Evolutionary conservation across 257 asterid genomes (phyloP).

Genomic region (Gynochthodes officinalis): DNA sequence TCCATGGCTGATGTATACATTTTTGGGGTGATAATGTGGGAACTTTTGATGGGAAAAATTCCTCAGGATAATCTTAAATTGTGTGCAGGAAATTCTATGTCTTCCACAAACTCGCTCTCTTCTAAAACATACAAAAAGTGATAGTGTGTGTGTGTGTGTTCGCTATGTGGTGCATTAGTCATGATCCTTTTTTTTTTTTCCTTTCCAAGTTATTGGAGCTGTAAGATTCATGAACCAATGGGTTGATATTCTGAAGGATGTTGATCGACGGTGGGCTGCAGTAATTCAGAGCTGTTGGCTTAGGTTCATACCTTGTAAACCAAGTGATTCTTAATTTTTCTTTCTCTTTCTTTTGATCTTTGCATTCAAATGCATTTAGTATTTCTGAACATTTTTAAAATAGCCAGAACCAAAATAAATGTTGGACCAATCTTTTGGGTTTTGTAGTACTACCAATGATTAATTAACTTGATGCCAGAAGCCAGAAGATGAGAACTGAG

Average conservation of each 20-base stretch:
- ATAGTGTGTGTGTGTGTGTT: no score
- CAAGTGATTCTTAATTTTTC: background rate
- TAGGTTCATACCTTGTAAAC: conserved; percentile 42
- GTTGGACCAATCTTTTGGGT: background rate
- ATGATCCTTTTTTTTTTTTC: conserved; percentile 5
- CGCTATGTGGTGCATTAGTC: conserved; percentile 4
- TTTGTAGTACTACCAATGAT: background rate
- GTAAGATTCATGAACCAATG: conserved; percentile 93
- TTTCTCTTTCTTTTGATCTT: no score
- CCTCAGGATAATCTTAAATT: conserved; percentile 88
- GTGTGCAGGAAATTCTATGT: conserved; percentile 68
- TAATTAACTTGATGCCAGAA: background rate
- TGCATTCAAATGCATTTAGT: background rate
- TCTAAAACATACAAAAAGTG: background rate
- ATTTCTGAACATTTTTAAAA: no score
- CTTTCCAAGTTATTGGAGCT: conserved; percentile 78
- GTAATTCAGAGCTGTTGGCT: conserved; percentile 88
- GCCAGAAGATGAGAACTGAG: no score
- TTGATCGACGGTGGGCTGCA: conserved; percentile 72
- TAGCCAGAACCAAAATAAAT: no score
- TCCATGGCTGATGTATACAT: conserved; percentile 82
- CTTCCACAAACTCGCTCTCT: background rate
- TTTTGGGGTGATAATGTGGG: conserved; percentile 89
- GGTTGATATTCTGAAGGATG: conserved; percentile 67
- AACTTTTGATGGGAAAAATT: conserved; percentile 74